Conservation (phyloP, 805 yeast species). For the Monosporozyma servazzii region DNA sequence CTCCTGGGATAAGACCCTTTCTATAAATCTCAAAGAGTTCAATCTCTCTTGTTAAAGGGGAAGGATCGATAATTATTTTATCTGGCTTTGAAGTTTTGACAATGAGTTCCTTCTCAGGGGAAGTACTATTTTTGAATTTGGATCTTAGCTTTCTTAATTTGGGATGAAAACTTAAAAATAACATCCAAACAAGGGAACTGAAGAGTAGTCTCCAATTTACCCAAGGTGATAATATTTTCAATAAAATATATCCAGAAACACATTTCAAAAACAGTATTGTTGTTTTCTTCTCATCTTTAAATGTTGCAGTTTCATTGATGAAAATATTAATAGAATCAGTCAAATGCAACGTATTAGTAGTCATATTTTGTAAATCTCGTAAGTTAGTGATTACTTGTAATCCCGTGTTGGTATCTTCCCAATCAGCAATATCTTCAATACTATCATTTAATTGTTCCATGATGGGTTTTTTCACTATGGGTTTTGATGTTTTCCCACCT, state of each 20-base stretch:
- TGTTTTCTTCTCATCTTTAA: slow-evolving; percentile 57
- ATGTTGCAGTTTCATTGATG: slow-evolving; percentile 56
- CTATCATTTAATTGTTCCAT: background rate
- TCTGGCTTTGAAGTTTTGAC: background rate
- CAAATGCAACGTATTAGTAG: slow-evolving; percentile 43
- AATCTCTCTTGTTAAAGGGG: slow-evolving; percentile 50
- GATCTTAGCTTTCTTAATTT: slow-evolving; percentile 12
- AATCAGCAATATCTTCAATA: slow-evolving; percentile 2
- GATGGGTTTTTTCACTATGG: background rate
- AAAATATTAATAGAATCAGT: slow-evolving; percentile 46
- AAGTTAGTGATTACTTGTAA: slow-evolving; percentile 45
- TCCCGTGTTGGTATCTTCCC: slow-evolving; percentile 16
- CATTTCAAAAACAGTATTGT: slow-evolving; percentile 47
- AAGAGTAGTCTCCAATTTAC: slow-evolving; percentile 60
- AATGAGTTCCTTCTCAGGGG: background rate
- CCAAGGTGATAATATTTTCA: slow-evolving; percentile 38
- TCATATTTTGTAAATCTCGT: slow-evolving; percentile 63
- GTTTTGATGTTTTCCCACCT: slow-evolving; percentile 13
- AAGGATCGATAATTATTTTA: slow-evolving; percentile 56
- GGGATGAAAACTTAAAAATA: slow-evolving; percentile 53
- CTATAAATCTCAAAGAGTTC: slow-evolving; percentile 72
- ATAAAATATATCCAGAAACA: slow-evolving; percentile 31
- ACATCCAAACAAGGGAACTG: slow-evolving; percentile 49
- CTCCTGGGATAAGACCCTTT: slow-evolving; percentile 48
- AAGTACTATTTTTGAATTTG: background rate